Base-by-base conservation (phyloP, 164 flowering plant species). In the Echeveria elegans region DNA sequence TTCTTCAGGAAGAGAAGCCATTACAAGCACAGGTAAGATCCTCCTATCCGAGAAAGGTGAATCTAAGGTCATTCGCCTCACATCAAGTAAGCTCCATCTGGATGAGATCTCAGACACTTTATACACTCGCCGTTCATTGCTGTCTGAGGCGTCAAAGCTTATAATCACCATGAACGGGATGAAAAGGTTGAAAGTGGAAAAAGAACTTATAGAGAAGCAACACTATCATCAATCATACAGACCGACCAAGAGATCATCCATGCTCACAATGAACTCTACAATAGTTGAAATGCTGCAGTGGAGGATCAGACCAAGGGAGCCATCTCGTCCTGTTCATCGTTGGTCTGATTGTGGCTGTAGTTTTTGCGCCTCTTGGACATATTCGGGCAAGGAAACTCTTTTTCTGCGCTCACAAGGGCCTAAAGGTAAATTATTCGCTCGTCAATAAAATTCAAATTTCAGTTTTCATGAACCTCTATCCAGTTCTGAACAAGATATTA, bases 81-180 rank as follows among this genome's bases (percentile, higher is more conserved):
- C 79, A 36, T 78, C 88, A 0, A 81, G 69, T 60, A 86, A 82
- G 74, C 52, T 93, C 5, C 88, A 83, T 65, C 72, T 90, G 14
- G 97, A 90, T 65, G 97, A 94, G 31, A 82, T 94, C 63, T 94
- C 98, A 2, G 97, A 94, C 77, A 94, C 98, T 1, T 87, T 94
- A 48, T 91, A 84, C 74, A 45, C 82, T 0, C 81, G 98, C 2
- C 82, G 93, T 18, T 86, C 95, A 0, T 38, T 82, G 16, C 72
- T 89, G 0, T 86, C 91, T 8, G 91, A 86, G 58, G 70, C 85
- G 43, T 86, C 96, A 0, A 81, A 74, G 29, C 67, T 79, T 1
- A 82, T 90, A 0, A 14, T 3, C 15, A 15, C 19, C 18, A 78
- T 80, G 4, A 75, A 66, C 21, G 83, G 81, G 77, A 78, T 87